Conservation (phyloP, 2,329 filamentous ascomycete genomes). For the Fusarium miscanthi region DNA sequence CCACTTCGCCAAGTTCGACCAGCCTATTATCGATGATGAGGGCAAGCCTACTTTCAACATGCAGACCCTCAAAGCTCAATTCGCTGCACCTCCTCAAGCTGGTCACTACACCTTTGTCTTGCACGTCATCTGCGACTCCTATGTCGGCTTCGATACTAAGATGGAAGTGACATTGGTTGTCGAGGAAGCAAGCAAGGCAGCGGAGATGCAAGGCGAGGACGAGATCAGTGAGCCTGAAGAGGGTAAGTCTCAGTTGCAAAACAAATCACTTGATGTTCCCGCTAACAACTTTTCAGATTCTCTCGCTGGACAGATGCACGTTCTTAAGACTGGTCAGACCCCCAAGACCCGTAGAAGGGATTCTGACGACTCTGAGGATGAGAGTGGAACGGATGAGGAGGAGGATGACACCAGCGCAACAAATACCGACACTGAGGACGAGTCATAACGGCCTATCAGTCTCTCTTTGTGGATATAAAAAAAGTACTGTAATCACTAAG, state of each 20-base stretch:
- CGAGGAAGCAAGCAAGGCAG: slow-evolving; percentile 88
- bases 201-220: slow-evolving; percentile 83
- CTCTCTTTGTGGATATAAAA: slow-evolving; percentile 18
- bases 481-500: slow-evolving; percentile 20
- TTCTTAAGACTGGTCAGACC: slow-evolving; percentile 77
- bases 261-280: not conserved
- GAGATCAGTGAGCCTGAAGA: slow-evolving; percentile 99
- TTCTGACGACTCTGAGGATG: slow-evolving; percentile 76
- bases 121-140: slow-evolving; percentile 94
- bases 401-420: slow-evolving; percentile 74
- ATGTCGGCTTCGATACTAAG: slow-evolving; percentile 93
- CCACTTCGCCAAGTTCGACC: slow-evolving; percentile 92
- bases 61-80: slow-evolving; percentile 97
- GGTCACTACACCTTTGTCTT: slow-evolving; percentile 96
- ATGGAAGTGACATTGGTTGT: slow-evolving; percentile 90
- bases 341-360: slow-evolving; percentile 68
- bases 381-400: slow-evolving; percentile 82
- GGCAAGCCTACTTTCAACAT: slow-evolving; percentile 93
- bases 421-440: slow-evolving; percentile 74
- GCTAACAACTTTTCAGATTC: slow-evolving; percentile 70
- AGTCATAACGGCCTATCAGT: slow-evolving; percentile 55
- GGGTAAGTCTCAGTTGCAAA: slow-evolving; percentile 68
- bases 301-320: slow-evolving; percentile 89
- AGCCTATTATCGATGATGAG: slow-evolving; percentile 81
- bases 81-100: slow-evolving; percentile 90